phyloP scores from a whole-genome alignment of 345 rosid genomes.

The Camelina laxa region DNA sequence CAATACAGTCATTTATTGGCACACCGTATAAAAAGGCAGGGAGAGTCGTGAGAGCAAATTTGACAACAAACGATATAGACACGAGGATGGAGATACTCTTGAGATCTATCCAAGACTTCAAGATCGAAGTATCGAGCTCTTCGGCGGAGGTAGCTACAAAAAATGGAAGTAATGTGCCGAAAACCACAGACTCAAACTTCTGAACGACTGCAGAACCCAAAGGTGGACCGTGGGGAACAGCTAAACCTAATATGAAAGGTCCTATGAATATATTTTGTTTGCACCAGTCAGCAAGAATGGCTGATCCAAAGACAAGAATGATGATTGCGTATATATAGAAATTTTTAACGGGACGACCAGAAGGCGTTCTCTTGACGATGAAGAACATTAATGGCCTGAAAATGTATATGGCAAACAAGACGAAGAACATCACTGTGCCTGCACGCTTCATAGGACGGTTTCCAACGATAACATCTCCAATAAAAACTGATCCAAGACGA shows the following conservation, averaged over 20 bases:
- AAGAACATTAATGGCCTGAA: conserved; percentile 45
- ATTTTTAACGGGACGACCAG: conserved; percentile 47
- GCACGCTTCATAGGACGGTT: conserved; percentile 39
- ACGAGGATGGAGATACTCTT: conserved; percentile 7
- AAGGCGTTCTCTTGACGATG: conserved; percentile 42
- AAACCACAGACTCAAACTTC: conserved; percentile 47
- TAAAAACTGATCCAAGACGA: conserved; percentile 35
- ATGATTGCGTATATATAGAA: conserved; percentile 36
- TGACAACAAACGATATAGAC: conserved; percentile 31
- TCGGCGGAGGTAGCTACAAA: conserved; percentile 28
- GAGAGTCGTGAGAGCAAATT: conserved; percentile 38
- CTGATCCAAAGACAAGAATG: conserved; percentile 40
- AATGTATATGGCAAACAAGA: conserved; percentile 27
- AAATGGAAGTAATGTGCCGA: conserved; percentile 42
- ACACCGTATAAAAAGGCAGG: conserved; percentile 47
- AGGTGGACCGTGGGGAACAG: conserved; percentile 55
- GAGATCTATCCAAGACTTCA: conserved; percentile 8
- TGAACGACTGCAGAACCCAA: conserved; percentile 50
- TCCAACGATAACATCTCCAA: conserved; percentile 37
- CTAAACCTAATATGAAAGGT: conserved; percentile 49
- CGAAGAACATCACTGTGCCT: conserved; percentile 6
- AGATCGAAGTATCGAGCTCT: conserved; percentile 7
- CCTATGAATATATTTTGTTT: conserved; percentile 43
- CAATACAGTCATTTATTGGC: conserved; percentile 51
- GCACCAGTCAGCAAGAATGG: conserved; percentile 28